Evolutionary conservation across 1,139 yeast species (phyloP), one percentile per base, ranked within the genome.

Genomic region (Magnusiomyces suaveolens): DNA sequence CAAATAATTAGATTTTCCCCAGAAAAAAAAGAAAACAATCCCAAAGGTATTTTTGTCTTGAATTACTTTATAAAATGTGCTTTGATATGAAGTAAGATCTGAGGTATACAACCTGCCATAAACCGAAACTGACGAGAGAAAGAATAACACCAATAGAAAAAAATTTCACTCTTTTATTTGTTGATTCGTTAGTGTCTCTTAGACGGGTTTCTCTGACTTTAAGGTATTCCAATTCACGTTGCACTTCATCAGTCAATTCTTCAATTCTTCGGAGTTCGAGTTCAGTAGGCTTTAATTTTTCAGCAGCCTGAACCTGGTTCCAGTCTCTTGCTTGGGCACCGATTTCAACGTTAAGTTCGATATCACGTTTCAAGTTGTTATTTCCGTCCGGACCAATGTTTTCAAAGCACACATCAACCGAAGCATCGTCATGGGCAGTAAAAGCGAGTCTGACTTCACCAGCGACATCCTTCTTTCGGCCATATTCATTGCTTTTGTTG

Each of bases 261-360:
- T 87, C 90, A 58, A 90, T 66, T 53, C 87, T 83, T 69, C 90
- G 83, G 69, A 92, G 77, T 65, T 87, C 95, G 54, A 89, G 83
- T 71, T 92, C 98, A 51, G 84, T 81, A 12, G 98, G 97, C 73
- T 86, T 87, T 71, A 92, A 82, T 69, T 88, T 87, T 71, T 90
- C 97, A 50, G 87, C 80, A 44, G 96, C 90, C 74, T 90, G 97
- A 60, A 89, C 76, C 29, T 94, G 89, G 68, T 88, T 88, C 97
- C 97, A 92, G 72, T 92, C 97, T 72, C 97, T 84, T 44, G 97
- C 97, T 63, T 90, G 88, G 54, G 97, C 87, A 38, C 98, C 98
- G 60, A 90, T 84, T 71, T 92, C 97, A 57, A 92, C 85, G 62
- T 90, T 97, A 65, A 92, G 76, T 67, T 89, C 97, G 62, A 92